Conservation (phyloP, 1,139 yeast genomes). For the Hemisphaericaspora xylanilytica region DNA sequence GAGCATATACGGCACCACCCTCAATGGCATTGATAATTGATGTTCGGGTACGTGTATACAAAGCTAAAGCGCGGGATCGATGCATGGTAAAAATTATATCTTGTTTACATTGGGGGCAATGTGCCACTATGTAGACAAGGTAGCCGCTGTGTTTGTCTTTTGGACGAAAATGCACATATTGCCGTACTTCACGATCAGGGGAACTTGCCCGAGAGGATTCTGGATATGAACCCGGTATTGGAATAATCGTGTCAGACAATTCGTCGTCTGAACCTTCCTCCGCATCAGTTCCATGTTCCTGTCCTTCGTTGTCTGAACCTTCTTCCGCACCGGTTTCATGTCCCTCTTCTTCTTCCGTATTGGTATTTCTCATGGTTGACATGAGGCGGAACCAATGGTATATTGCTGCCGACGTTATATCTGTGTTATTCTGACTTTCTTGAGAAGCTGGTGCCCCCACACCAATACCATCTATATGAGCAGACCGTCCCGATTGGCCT, state of each 20-base stretch:
- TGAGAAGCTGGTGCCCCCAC: conserved; percentile 15
- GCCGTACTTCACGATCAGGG: not conserved
- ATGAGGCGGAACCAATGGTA: conserved; percentile 18
- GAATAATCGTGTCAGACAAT: too few species aligned
- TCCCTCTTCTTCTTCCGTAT: conserved; percentile 2
- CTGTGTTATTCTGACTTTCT: conserved; percentile 13
- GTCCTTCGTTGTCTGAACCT: too few species aligned
- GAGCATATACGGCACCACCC: conserved; percentile 35
- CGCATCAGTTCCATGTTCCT: not conserved
- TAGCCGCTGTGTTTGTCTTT: conserved; percentile 2
- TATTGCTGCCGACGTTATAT: conserved; percentile 20
- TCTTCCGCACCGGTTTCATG: not conserved
- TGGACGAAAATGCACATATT: not conserved
- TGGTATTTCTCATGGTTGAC: conserved; percentile 2
- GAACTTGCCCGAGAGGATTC: too few species aligned
- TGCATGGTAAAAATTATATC: conserved; percentile 36
- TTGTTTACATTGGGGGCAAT: conserved; percentile 47
- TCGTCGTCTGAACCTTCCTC: too few species aligned
- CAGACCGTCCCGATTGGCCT: too few species aligned
- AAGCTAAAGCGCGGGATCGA: conserved; percentile 27
- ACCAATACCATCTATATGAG: conserved; percentile 13
- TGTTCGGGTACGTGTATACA: conserved; percentile 21
- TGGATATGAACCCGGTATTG: not conserved
- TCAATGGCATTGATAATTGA: conserved; percentile 25
- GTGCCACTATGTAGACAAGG: conserved; percentile 26